Evolutionary conservation across 805 yeast species (phyloP), one percentile per base, ranked within the genome.

Genomic region (Osmozyma mogii): DNA sequence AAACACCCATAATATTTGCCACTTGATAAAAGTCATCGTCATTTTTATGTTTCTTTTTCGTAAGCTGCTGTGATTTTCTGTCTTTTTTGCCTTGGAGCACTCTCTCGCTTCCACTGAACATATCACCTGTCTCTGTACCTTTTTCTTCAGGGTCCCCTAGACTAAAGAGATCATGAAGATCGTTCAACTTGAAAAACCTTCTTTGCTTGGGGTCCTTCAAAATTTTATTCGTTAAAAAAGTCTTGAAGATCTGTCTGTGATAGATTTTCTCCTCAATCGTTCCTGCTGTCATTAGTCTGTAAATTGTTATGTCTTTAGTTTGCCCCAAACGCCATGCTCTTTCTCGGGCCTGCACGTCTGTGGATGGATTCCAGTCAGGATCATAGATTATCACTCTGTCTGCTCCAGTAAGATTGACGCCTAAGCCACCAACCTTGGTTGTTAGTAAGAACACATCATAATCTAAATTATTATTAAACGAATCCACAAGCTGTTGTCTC

Each of bases 291-390:
- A 92, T 85, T 24, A 92, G 61, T 35, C 98, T 61, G 45, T 89
- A 92, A 20, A 89, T 88, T 5, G 87, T 75, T 6, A 89, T 96
- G 43, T 88, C 95, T 34, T 78, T 75, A 50, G 82, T 88, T 53
- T 89, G 98, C 1, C 98, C 98, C 38, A 89, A 65, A 40, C 98
- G 66, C 97, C 97, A 92, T 0, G 97, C 96, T 28, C 98, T 60
- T 52, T 89, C 98, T 36, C 97, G 66, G 0, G 98, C 98, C 55
- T 89, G 98, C 36, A 88, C 69, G 59, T 89, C 98, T 0, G 97
- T 92, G 1, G 96, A 85, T 1, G 98, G 98, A 48, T 89, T 89
- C 98, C 98, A 89, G 55, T 92, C 97, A 0, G 98, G 98, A 47
- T 89, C 98, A 50, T 72, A 89, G 10, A 89, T 89, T 14, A 89